phyloP scores from a whole-genome alignment of 495 filamentous ascomycete genomes.

The Xylaria palmicola region DNA sequence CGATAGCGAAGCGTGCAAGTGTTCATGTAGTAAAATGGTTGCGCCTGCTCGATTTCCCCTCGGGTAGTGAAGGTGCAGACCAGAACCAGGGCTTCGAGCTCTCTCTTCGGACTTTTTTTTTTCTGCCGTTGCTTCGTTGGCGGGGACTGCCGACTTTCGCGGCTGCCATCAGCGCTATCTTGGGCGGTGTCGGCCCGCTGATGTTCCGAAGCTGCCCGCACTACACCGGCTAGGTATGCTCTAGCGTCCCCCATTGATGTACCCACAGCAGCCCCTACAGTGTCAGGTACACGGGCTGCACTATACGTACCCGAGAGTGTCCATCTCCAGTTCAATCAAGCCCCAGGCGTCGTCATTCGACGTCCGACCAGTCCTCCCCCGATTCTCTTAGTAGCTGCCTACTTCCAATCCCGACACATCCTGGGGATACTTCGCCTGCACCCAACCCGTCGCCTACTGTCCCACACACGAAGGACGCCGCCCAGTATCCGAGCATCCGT shows the following conservation, averaged over 20 bases:
- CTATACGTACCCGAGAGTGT: no score
- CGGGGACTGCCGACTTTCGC: background rate
- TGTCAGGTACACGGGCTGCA: no score
- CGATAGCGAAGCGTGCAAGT: no score
- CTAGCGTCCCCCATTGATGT: background rate
- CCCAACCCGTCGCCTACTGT: conserved; percentile 5
- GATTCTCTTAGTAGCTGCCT: conserved; percentile 1
- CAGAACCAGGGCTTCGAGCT: conserved; percentile 3
- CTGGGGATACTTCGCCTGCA: background rate
- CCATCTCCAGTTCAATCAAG: conserved; percentile 18
- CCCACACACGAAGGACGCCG: background rate
- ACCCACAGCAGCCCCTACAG: background rate
- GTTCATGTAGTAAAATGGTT: no score
- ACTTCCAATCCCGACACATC: conserved; percentile 2
- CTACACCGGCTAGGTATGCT: background rate
- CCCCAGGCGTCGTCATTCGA: conserved; percentile 31
- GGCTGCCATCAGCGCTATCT: conserved; percentile 4
- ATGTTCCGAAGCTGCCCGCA: conserved; percentile 18
- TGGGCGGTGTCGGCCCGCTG: conserved; percentile 27
- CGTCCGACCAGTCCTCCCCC: conserved; percentile 22
- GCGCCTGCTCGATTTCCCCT: background rate
- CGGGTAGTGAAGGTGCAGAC: background rate
- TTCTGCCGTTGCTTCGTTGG: conserved; percentile 21
- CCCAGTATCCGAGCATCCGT: conserved; percentile 1
- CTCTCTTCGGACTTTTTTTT: conserved; percentile 28